Evolutionary conservation across 371 early-diverging fungal species (phyloP).

Genomic region (Mortierella sp.): DNA sequence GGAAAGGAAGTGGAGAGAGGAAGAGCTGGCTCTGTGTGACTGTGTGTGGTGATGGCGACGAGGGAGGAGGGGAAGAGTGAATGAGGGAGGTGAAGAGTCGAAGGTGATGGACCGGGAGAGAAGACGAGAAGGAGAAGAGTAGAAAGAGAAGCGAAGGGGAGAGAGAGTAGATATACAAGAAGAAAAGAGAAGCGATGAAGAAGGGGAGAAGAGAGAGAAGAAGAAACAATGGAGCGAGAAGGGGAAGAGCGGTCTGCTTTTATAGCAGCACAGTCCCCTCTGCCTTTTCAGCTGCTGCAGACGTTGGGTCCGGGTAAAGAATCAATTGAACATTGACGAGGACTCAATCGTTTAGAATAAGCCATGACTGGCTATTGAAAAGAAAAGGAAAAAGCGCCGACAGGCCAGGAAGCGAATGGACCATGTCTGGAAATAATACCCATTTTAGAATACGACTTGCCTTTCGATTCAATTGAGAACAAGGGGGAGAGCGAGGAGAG

Average conservation of each 20-base stretch:
- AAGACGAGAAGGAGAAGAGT: background rate
- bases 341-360: background rate
- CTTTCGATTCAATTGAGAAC: background rate
- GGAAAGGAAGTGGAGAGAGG: background rate
- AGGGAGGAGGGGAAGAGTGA: background rate
- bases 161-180: background rate
- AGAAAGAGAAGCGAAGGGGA: constrained; percentile 13
- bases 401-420: background rate
- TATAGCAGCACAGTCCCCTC: no score
- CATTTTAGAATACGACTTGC: background rate
- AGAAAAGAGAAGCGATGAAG: background rate
- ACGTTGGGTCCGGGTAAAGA: constrained; percentile 20
- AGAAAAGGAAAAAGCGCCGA: constrained; percentile 4
- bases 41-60: background rate
- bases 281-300: background rate
- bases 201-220: background rate
- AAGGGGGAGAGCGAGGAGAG: background rate
- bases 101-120: background rate
- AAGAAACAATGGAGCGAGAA: background rate
- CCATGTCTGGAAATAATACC: background rate
- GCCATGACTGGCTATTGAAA: background rate
- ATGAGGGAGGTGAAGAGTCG: background rate
- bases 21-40: no score
- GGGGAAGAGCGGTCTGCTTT: background rate
- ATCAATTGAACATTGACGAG: background rate